A percentile compares a stretch with the other conserved stretches of the same genome.
Conservation (phyloP, 208 protist genomes). For the Trypanosoma conorhini region DNA sequence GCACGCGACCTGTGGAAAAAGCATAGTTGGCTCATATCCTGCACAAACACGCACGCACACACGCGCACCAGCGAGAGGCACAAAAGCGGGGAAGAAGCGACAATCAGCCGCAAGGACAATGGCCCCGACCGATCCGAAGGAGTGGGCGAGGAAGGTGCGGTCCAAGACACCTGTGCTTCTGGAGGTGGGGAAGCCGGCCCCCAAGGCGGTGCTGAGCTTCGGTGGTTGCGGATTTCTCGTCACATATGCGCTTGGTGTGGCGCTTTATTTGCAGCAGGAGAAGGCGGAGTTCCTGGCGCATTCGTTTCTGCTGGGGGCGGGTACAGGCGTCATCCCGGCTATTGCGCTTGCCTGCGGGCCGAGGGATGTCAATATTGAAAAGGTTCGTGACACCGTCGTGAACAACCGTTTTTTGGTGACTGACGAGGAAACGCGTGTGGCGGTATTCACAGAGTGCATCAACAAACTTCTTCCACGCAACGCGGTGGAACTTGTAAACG, state of each 20-base stretch:
- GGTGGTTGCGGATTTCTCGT: conserved; percentile 86
- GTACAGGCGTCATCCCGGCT: conserved; percentile 78
- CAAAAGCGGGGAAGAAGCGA: not conserved
- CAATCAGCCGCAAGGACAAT: conserved; percentile 18
- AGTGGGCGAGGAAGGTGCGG: conserved; percentile 76
- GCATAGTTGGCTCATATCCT: not conserved
- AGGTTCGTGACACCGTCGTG: conserved; percentile 79
- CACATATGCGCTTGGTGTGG: conserved; percentile 87
- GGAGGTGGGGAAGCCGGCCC: conserved; percentile 79
- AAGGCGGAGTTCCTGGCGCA: conserved; percentile 73
- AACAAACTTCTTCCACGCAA: conserved; percentile 77
- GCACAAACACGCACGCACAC: conserved; percentile 6
- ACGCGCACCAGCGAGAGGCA: conserved; percentile 8
- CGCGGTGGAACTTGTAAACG: conserved; percentile 68
- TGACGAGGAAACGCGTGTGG: conserved; percentile 71
- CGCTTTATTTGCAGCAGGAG: conserved; percentile 87
- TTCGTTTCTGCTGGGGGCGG: conserved; percentile 79
- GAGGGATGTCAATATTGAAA: conserved; percentile 68
- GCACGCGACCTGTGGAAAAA: not conserved
- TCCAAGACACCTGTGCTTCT: conserved; percentile 82
- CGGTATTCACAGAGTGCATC: conserved; percentile 67
- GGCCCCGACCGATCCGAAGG: conserved; percentile 60
- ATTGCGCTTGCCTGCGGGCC: conserved; percentile 79
- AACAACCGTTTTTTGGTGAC: conserved; percentile 78
- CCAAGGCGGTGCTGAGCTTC: conserved; percentile 86